A percentile compares a stretch with the other conserved stretches of the same genome.
These are phyloP conservation scores for Picochlorum sp. DNA, from an alignment of 139 green algal species.

Conservation along the genomic window DNA sequence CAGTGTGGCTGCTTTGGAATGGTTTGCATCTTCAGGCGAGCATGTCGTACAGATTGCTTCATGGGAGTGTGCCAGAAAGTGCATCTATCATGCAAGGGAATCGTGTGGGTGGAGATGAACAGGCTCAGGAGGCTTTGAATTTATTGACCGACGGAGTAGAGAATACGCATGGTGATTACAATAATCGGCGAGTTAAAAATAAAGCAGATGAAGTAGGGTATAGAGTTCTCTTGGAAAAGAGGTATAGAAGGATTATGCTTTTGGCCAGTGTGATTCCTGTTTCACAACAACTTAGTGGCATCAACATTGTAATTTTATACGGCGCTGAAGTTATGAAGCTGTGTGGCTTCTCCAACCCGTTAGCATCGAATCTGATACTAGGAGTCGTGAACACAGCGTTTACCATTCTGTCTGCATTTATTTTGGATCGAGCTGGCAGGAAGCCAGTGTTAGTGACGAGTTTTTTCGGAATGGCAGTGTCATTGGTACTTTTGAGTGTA, in stretches of 20 bases:
- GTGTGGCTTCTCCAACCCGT: slow-evolving; percentile 67
- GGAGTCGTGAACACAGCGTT: slow-evolving; percentile 79
- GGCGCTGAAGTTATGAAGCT: slow-evolving; percentile 77
- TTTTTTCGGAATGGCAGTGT: slow-evolving; percentile 60
- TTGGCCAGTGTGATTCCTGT: slow-evolving; percentile 54
- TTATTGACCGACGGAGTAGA: slow-evolving; percentile 22
- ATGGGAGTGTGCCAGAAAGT: slow-evolving; percentile 2
- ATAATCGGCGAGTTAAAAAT: too few species aligned
- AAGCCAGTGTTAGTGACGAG: slow-evolving; percentile 70
- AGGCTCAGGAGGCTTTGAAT: slow-evolving; percentile 19
- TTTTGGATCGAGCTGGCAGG: slow-evolving; percentile 73
- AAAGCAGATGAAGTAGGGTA: slow-evolving; percentile 9
- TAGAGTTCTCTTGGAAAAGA: slow-evolving; percentile 32
- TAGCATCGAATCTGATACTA: slow-evolving; percentile 66
- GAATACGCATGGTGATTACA: too few species aligned
- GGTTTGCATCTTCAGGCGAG: slow-evolving; percentile 13
- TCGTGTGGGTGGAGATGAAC: slow-evolving; percentile 30
- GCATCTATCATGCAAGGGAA: slow-evolving; percentile 27
- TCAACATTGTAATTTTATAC: slow-evolving; percentile 95
- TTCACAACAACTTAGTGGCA: slow-evolving; percentile 90
- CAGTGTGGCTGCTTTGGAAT: slow-evolving; percentile 54
- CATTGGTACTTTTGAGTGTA: slow-evolving; percentile 65
- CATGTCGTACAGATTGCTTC: slow-evolving; percentile 1
- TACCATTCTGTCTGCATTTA: slow-evolving; percentile 56
- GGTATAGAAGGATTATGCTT: slow-evolving; percentile 31